Evolutionary conservation across 2,329 filamentous ascomycete species (phyloP), one percentile per base, ranked within the genome.

Genomic region (Lasiodiplodia citricola): DNA sequence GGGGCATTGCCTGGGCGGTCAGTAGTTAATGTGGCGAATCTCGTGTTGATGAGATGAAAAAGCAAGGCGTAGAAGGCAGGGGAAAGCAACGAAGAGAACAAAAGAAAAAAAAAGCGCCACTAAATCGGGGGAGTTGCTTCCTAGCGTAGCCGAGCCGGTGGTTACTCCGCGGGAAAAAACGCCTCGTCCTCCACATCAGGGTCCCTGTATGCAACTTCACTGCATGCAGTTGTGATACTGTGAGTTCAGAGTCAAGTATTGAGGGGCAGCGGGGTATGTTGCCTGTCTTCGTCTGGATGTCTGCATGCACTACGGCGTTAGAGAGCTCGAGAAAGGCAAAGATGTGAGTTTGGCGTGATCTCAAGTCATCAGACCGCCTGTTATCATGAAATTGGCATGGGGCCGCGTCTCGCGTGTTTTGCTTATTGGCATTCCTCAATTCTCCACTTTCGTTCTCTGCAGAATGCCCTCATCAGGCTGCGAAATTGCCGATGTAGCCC

Each of bases 101-200:
- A 54, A 11, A 57, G 14, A 31, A 55, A 37, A n/a, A 10, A n/a
- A n/a, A 31, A 21, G 41, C 16, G 55, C 13, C 21, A 23, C 55
- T 58, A 37, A 38, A 54, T 18, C 16, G 13, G 31, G 28, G 52
- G 44, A 21, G n/a, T 56, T 25, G 55, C 55, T 44, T 41, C 28
- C 35, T 41, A 58, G 55, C 55, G 55, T 23, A 38, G n/a, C 55
- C 55, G 55, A 58, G 18, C 55, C 31, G 55, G 31, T 47, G 37
- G 31, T 38, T 58, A 25, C 55, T 58, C 55, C 35, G 55, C 18
- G 21, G 55, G 28, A 3, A 18, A 16, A 25, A 28, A 14, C 55
- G 55, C 55, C 55, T 25, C 21, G 14, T 35, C 52, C 8, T 35
- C 31, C 50, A 52, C 44, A 21, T 25, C n/a, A 25, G 21, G 35